A percentile compares a stretch with the other conserved stretches of the same genome.
phyloP scores from a whole-genome alignment of 2,329 filamentous ascomycete species.

The Nothomitra cinnamomea region DNA sequence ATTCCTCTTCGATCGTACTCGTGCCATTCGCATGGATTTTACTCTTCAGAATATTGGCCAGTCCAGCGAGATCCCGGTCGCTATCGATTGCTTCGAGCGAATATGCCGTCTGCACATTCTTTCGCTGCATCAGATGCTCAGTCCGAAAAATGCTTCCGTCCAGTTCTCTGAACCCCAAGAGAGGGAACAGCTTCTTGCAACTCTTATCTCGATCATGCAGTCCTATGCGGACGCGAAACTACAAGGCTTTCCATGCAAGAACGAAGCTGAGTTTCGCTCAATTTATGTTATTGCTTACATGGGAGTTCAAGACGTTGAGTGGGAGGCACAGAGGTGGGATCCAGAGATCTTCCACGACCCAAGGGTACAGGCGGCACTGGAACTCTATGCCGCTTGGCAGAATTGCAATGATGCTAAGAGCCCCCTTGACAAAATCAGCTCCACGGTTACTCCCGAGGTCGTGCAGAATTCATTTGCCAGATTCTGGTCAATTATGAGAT shows the following conservation, averaged over 20 bases:
- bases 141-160: constrained; percentile 30
- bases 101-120: constrained; percentile 48
- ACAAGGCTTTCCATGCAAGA: constrained; percentile 36
- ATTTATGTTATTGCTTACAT: constrained; percentile 43
- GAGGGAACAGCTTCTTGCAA: constrained; percentile 45
- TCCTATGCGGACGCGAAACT: constrained; percentile 39
- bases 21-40: constrained; percentile 47
- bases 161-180: constrained; percentile 42
- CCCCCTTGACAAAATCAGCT: constrained; percentile 29
- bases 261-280: constrained; percentile 46
- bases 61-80: constrained; percentile 35
- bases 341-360: constrained; percentile 30
- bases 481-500: constrained; percentile 40
- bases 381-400: constrained; percentile 37
- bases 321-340: constrained; percentile 39
- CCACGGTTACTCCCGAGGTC: constrained; percentile 23
- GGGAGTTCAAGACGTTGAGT: constrained; percentile 36
- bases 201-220: constrained; percentile 41
- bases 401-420: constrained; percentile 35
- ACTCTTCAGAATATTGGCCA: constrained; percentile 34
- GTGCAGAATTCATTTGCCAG: constrained; percentile 36
- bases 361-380: constrained; percentile 37
- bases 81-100: constrained; percentile 42
- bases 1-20: constrained; percentile 49
- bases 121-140: constrained; percentile 41